Percentiles rank a stretch among this genome's conserved stretches.
phyloP scores from a whole-genome alignment of 2,329 filamentous ascomycete genomes.

The Diaporthe velutina region DNA sequence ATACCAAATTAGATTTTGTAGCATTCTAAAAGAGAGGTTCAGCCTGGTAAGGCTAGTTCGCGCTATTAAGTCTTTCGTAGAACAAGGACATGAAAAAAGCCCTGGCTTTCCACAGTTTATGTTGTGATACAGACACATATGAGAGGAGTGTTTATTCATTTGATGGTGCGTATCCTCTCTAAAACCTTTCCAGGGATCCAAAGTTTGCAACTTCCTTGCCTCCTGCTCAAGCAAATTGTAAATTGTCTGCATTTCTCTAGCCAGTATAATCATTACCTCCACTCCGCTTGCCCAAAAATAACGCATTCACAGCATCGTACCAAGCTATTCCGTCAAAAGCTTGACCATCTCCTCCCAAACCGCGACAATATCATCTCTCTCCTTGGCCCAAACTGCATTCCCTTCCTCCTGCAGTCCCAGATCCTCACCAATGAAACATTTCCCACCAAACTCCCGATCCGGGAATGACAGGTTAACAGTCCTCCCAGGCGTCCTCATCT shows the following conservation, averaged over 20 bases:
- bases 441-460: conserved; percentile 27
- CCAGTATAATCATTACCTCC: background rate
- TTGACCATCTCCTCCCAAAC: conserved; percentile 41
- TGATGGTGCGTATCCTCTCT: background rate
- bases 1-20: background rate
- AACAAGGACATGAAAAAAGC: too few species aligned
- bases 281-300: too few species aligned
- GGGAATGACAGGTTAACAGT: conserved; percentile 46
- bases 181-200: background rate
- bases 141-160: background rate
- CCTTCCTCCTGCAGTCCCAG: conserved; percentile 38
- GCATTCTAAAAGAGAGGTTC: background rate
- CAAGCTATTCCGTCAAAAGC: conserved; percentile 14
- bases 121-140: background rate
- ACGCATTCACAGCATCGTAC: too few species aligned
- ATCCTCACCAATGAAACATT: conserved; percentile 37
- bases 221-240: background rate
- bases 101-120: background rate
- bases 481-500: conserved; percentile 43
- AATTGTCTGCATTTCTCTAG: background rate
- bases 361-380: conserved; percentile 38
- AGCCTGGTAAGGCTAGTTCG: background rate
- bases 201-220: too few species aligned
- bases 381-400: conserved; percentile 38
- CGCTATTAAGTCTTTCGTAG: background rate